Percentiles rank a stretch among this genome's conserved stretches.
Evolutionary conservation across 345 rosid species (phyloP).

Genomic region (Kandelia obovata): DNA sequence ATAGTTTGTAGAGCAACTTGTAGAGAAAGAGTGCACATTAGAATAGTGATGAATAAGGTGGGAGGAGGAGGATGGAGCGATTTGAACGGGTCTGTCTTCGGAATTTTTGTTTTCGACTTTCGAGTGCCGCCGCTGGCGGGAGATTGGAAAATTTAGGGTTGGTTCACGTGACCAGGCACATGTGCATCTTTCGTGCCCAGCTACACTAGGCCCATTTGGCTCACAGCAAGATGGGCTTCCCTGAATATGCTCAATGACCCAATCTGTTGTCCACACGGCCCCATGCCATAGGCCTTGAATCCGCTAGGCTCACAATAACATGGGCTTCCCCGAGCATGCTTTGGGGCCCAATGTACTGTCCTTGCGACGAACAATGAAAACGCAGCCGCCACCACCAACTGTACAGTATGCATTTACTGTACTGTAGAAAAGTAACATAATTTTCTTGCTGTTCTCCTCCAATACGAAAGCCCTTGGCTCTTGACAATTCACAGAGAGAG

Average conservation of each 20-base stretch:
- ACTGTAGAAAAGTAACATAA: too few species aligned
- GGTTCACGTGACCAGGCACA: constrained; percentile 20
- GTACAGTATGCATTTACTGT: too few species aligned
- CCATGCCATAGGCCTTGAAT: too few species aligned
- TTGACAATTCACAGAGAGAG: too few species aligned
- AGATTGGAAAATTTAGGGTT: constrained; percentile 10
- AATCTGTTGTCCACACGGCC: not conserved
- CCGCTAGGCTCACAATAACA: too few species aligned
- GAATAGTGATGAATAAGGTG: not conserved
- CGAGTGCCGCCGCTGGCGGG: constrained; percentile 27
- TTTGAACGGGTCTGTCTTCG: not conserved
- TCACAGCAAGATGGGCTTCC: not conserved
- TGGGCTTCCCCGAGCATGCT: too few species aligned
- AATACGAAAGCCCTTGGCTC: too few species aligned
- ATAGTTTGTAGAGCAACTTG: constrained; percentile 23
- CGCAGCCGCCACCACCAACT: too few species aligned
- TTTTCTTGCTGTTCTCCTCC: too few species aligned
- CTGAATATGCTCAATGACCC: not conserved
- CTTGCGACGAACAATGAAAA: too few species aligned
- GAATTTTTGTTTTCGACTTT: constrained; percentile 6
- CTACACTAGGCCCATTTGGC: too few species aligned
- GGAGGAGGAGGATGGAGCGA: not conserved
- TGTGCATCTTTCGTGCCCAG: not conserved
- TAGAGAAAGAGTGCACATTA: constrained; percentile 23
- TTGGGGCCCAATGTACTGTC: too few species aligned